Evolutionary conservation across 345 rosid genomes (phyloP), one percentile per base, ranked within the genome.

Genomic region (Euphorbia peplus): DNA sequence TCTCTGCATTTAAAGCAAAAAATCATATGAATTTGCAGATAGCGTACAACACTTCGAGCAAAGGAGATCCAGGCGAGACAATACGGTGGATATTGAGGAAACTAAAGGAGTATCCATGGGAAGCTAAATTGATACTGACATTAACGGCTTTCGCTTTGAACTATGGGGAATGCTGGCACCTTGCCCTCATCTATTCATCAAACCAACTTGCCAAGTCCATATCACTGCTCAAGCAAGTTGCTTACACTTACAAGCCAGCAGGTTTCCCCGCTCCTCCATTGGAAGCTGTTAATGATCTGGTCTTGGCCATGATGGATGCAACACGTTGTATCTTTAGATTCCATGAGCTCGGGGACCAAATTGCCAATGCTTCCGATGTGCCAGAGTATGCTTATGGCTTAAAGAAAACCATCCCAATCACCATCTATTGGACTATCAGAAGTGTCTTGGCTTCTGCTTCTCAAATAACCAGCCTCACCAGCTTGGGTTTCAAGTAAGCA

Each of bases 111-210:
- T 83, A 77, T 64, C 75, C 84, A 5, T 85, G 84, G 88, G 88
- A 85, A 46, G 88, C 82, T 39, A 83, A 82, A 79, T 75, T 85
- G 46, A 85, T 85, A 42, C 70, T 88, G 39, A 70, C 88, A 56
- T 63, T 88, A 28, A 84, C 88, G 24, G 93, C 93, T 10, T 88
- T 88, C 63, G 84, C 90, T 14, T 75, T 86, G 57, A 80, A 83
- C 79, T 86, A 86, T 13, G 93, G 93, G 41, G 90, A 88, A 68
- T 88, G 86, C 72, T 84, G 88, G 90, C 86, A 82, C 46, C 86
- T 88, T 21, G 86, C 86, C 39, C 87, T 86, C 54, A 84, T 86
- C 74, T 84, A 81, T 79, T 78, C 87, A 5, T 74, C 85, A 42
- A 81, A 85, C 79, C 87, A 75, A 57, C 87, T 88, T 2, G 90